A percentile compares a stretch with the other conserved stretches of the same genome.
phyloP scores from a whole-genome alignment of 768 basidiomycete species.

The Boletus subcaerulescens region DNA sequence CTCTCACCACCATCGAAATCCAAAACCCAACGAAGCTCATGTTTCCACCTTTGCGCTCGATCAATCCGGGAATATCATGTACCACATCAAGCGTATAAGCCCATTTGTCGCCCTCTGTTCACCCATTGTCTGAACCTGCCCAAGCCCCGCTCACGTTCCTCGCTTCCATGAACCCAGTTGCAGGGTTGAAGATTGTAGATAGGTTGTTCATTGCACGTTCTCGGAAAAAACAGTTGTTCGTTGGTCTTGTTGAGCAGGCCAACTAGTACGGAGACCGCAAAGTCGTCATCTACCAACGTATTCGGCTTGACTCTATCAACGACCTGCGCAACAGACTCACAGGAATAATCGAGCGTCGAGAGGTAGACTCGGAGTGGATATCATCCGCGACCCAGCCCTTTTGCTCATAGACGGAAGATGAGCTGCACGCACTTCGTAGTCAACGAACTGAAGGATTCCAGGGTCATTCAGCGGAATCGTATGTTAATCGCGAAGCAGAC shows the following conservation, averaged over 20 bases:
- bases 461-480: neutral
- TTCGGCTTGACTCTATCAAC: too few species aligned
- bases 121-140: constrained; percentile 70
- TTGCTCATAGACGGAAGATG: constrained; percentile 62
- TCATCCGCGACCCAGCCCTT: constrained; percentile 79
- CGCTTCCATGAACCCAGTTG: constrained; percentile 81
- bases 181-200: constrained; percentile 61
- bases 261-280: constrained; percentile 65
- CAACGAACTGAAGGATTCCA: constrained; percentile 50
- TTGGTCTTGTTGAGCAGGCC: constrained; percentile 46
- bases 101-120: constrained; percentile 82
- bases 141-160: constrained; percentile 63
- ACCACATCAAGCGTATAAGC: constrained; percentile 79
- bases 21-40: too few species aligned
- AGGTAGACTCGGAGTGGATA: constrained; percentile 75
- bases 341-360: constrained; percentile 79
- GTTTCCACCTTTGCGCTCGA: constrained; percentile 66
- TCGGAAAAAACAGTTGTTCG: constrained; percentile 50
- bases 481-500: constrained; percentile 28
- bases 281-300: too few species aligned
- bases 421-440: constrained; percentile 77
- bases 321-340: constrained; percentile 38
- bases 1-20: too few species aligned
- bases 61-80: constrained; percentile 63
- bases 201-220: too few species aligned